Evolutionary conservation across 441 rosid species (phyloP), one percentile per base, ranked within the genome.

Genomic region (Breynia disticha): DNA sequence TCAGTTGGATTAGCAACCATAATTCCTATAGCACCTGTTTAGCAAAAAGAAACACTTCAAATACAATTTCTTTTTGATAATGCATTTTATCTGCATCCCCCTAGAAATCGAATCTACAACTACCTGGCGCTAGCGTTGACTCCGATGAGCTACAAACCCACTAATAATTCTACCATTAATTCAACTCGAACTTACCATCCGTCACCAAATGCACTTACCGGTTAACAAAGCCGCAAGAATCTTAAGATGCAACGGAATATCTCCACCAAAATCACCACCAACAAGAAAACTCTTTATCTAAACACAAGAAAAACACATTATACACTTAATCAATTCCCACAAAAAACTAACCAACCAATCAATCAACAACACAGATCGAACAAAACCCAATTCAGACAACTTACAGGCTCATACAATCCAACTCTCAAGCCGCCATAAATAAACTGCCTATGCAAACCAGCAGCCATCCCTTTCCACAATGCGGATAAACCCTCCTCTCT

Each of bases 371-470:
- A 20, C 43, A 51, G 41, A n/a, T n/a, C 16, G 16, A 53, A 61
- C n/a, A 7, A 60, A 45, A 24, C 60, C 45, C 21, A 48, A 44
- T 39, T 69, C 48, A 13, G 12, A 19, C 48, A 37, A 72, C 95
- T 21, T 60, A 93, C 98, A 45, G 97, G 98, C 64, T 84, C 98
- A 56, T 93, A 93, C 75, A 93, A 42, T 53, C 98, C 98, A 44
- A 93, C 89, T 70, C 97, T 79, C 59, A 93, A 84, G 32, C 98
- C 98, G 65, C 98, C 98, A 60, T 72, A 85, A 16, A 86, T 64
- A 67, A 93, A 89, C 50, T 89, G 98, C 45, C 98, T 96, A 77
- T 93, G 98, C 60, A 93, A 70, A 28, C 98, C 98, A 0, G 95
- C 95, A 16, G 84, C 74, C 58, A 89, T 76, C 63, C 98, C 97